Percentiles rank a stretch among this genome's conserved stretches.
Evolutionary conservation across 352 stramenopile species (phyloP).

Genomic region (Albugo candida): DNA sequence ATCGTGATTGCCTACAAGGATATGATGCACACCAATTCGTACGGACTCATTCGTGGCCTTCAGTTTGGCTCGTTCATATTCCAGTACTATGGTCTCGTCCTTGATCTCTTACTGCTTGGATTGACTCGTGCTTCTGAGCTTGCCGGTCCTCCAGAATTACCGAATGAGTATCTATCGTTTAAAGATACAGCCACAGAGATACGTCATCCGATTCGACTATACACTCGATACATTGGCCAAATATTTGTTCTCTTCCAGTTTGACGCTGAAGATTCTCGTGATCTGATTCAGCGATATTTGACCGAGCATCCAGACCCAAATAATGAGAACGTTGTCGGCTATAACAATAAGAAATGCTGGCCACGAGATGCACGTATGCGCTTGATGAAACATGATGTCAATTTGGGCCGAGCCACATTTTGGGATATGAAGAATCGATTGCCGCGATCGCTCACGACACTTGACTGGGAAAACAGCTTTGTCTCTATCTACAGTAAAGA

Average conservation of each 20-base stretch:
- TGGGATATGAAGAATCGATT: slow-evolving; percentile 99
- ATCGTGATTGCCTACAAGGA: slow-evolving; percentile 97
- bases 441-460: slow-evolving; percentile 93
- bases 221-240: slow-evolving; percentile 98
- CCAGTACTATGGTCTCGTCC: slow-evolving; percentile 98
- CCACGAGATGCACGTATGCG: slow-evolving; percentile 98
- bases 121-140: slow-evolving; percentile 97
- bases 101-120: slow-evolving; percentile 95
- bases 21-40: slow-evolving; percentile 99
- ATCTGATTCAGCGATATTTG: slow-evolving; percentile 98
- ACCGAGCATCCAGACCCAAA: slow-evolving; percentile 99
- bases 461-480: slow-evolving; percentile 99
- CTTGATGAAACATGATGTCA: slow-evolving; percentile 99
- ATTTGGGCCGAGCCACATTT: slow-evolving; percentile 97
- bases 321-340: slow-evolving; percentile 99
- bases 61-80: slow-evolving; percentile 96
- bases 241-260: slow-evolving; percentile 99
- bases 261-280: slow-evolving; percentile 92
- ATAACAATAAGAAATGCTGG: slow-evolving; percentile 99
- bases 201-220: slow-evolving; percentile 97
- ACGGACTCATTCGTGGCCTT: slow-evolving; percentile 96
- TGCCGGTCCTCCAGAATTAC: slow-evolving; percentile 89
- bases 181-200: slow-evolving; percentile 95
- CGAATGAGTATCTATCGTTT: slow-evolving; percentile 98
- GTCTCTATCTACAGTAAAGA: slow-evolving; percentile 98